A percentile compares a stretch with the other conserved stretches of the same genome.
Conservation (phyloP, 1,284 basidiomycete genomes). For the Baeospora myosura region DNA sequence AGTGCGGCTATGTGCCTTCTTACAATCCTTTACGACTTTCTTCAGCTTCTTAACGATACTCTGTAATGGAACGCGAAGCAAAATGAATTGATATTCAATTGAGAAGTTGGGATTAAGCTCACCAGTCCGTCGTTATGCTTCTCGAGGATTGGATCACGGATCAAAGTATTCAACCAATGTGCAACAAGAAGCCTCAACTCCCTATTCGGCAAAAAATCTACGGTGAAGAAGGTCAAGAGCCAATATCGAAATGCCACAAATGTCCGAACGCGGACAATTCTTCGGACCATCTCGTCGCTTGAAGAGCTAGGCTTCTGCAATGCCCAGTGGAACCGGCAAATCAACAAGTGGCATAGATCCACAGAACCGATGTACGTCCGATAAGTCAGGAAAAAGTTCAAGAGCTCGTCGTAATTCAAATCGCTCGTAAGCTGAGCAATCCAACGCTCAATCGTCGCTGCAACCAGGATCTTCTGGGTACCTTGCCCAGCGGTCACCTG, state of each 20-base stretch:
- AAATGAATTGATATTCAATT: not conserved
- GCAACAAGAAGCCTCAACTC: slow-evolving; percentile 66
- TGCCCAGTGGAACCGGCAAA: slow-evolving; percentile 83
- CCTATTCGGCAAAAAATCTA: slow-evolving; percentile 79
- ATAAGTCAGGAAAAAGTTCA: slow-evolving; percentile 85
- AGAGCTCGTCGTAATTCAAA: slow-evolving; percentile 74
- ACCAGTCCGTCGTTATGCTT: slow-evolving; percentile 64
- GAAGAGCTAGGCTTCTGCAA: slow-evolving; percentile 44
- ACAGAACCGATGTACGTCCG: slow-evolving; percentile 71
- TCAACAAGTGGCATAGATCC: slow-evolving; percentile 72
- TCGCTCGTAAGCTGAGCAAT: slow-evolving; percentile 82
- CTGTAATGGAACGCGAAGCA: slow-evolving; percentile 26
- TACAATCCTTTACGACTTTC: slow-evolving; percentile 75
- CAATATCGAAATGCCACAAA: slow-evolving; percentile 84
- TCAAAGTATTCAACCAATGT: slow-evolving; percentile 72
- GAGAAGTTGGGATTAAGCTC: slow-evolving; percentile 23
- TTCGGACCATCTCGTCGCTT: slow-evolving; percentile 53
- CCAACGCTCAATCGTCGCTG: slow-evolving; percentile 86
- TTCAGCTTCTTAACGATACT: slow-evolving; percentile 73
- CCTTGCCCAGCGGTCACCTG: not conserved
- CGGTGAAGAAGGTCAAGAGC: slow-evolving; percentile 79
- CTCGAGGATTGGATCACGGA: slow-evolving; percentile 59
- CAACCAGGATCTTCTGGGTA: slow-evolving; percentile 54
- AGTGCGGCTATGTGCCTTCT: slow-evolving; percentile 51
- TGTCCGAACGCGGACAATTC: slow-evolving; percentile 77